Evolutionary conservation across 805 yeast species (phyloP), one percentile per base, ranked within the genome.

Genomic region (Kluyveromyces dobzhanskii): DNA sequence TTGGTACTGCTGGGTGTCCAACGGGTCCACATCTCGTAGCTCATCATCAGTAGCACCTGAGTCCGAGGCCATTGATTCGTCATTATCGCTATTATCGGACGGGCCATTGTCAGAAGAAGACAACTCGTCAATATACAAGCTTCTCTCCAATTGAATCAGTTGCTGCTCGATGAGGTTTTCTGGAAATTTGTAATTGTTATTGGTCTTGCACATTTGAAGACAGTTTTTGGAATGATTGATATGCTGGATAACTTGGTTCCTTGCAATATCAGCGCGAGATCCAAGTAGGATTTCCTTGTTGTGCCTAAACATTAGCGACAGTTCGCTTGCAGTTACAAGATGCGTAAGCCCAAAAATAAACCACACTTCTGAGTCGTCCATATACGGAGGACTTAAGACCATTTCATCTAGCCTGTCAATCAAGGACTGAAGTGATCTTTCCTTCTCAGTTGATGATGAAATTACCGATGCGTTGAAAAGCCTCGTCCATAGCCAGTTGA

Each of bases 331-430:
- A 30, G 46, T 49, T 0, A 53, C 45, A 34, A 56, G 26, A 43
- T 57, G 57, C 19, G 57, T 49, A 17, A 52, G 36, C 4, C 53
- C 53, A 29, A 40, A 50, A 7, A 59, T 52, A 33, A 51, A 57
- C 61, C 61, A 56, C 13, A 59, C 39, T 40, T 56, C 56, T 2
- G 57, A 43, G 27, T 54, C 61, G 33, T 59, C 64, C 54, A 56
- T 56, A 37, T 46, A 59, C 18, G 64, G 62, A 9, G 64, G 64
- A 2, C 44, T 42, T 25, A 57, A 33, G 4, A 56, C 44, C 50
- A 57, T 42, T 32, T 56, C 62, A 3, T 52, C 37, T 8, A 57
- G 44, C 32, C 42, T 48, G 7, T 57, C 61, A 8, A 56, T 50
- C 3, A 57, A 39, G 19, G 33, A n/a, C 23, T 38, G n/a, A 33